phyloP scores from a whole-genome alignment of 2,329 filamentous ascomycete species.

The Bimuria novae-zelandiae region DNA sequence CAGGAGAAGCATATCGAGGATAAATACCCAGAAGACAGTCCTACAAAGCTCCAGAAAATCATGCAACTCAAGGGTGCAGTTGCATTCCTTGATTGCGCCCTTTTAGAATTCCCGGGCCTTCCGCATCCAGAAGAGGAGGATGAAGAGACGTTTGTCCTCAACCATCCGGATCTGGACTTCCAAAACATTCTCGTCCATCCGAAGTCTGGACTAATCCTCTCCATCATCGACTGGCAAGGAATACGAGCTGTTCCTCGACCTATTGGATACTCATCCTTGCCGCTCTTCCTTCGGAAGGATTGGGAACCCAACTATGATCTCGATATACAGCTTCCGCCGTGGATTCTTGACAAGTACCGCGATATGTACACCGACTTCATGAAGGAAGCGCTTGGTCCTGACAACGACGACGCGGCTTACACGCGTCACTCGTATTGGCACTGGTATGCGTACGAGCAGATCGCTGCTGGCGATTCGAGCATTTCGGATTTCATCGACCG shows the following conservation, averaged over 20 bases:
- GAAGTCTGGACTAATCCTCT: slow-evolving; percentile 9
- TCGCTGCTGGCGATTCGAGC: neutral
- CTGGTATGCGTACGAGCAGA: slow-evolving; percentile 2
- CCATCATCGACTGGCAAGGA: slow-evolving; percentile 26
- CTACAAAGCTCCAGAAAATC: neutral
- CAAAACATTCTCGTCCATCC: slow-evolving; percentile 22
- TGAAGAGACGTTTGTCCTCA: slow-evolving; percentile 20
- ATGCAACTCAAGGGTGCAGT: neutral
- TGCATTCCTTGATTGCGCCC: neutral
- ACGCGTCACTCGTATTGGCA: neutral
- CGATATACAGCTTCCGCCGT: neutral
- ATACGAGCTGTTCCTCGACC: slow-evolving; percentile 12
- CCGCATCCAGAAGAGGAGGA: neutral
- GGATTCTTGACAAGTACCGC: neutral
- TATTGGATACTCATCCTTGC: slow-evolving; percentile 15
- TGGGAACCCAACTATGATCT: slow-evolving; percentile 7
- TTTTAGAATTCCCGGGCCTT: neutral
- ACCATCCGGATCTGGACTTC: slow-evolving; percentile 16
- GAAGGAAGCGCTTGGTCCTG: neutral
- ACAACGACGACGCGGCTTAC: neutral
- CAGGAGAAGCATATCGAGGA: neutral
- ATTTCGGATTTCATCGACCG: neutral
- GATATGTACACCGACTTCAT: neutral
- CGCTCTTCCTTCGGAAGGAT: slow-evolving; percentile 14
- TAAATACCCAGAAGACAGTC: neutral